A percentile compares a stretch with the other conserved stretches of the same genome.
Conservation (phyloP, 2,329 filamentous ascomycete species). For the Neonectria coccinea region DNA sequence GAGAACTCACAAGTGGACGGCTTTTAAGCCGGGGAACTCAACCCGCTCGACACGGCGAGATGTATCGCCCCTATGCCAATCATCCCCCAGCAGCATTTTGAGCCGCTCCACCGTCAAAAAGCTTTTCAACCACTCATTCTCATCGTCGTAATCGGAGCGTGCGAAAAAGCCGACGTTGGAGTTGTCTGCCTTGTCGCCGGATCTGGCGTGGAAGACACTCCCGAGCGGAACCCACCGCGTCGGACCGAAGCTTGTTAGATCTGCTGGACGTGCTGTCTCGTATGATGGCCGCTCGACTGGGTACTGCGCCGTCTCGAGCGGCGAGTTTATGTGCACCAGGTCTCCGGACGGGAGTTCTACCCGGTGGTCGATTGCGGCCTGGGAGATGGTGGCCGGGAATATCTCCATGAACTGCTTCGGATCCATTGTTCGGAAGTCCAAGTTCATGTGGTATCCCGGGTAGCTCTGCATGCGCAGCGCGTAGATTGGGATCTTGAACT, state of each 20-base stretch:
- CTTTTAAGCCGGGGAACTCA: constrained; percentile 54
- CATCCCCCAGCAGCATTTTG: constrained; percentile 52
- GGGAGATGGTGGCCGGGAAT: constrained; percentile 52
- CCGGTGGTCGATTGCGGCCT: constrained; percentile 45
- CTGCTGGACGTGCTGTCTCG: constrained; percentile 45
- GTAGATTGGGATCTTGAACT: constrained; percentile 54
- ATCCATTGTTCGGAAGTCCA: constrained; percentile 57
- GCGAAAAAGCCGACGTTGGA: constrained; percentile 61
- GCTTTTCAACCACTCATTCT: constrained; percentile 59
- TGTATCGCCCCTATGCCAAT: constrained; percentile 51
- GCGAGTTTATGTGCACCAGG: constrained; percentile 34
- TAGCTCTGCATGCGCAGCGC: constrained; percentile 56
- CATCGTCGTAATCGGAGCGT: constrained; percentile 49
- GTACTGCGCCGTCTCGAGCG: constrained; percentile 38
- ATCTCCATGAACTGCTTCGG: constrained; percentile 59
- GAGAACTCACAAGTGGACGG: constrained; percentile 43
- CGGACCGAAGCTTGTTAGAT: constrained; percentile 43
- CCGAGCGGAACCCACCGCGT: constrained; percentile 46
- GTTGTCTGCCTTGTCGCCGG: constrained; percentile 58
- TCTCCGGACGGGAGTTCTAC: constrained; percentile 43
- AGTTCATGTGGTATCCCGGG: constrained; percentile 57
- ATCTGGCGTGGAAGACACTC: constrained; percentile 47
- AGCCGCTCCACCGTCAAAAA: constrained; percentile 55
- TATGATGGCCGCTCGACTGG: constrained; percentile 41
- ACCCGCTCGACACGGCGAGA: constrained; percentile 55